Evolutionary conservation across 2,329 filamentous ascomycete genomes (phyloP).

Genomic region (Onygena corvina): DNA sequence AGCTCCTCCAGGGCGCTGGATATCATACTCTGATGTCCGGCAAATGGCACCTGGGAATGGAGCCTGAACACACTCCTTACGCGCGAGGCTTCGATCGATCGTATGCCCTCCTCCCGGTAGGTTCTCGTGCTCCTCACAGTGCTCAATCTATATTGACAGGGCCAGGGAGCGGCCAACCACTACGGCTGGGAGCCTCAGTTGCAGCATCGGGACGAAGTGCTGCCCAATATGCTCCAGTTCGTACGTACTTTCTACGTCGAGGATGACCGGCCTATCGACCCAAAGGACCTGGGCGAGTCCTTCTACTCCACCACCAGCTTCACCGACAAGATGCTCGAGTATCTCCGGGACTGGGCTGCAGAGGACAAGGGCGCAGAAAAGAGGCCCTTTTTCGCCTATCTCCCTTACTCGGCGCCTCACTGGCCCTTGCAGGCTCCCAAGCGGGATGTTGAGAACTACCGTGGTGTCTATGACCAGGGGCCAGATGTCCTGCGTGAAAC

Average conservation of each 20-base stretch:
- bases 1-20: slow-evolving; percentile 46
- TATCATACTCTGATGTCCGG: slow-evolving; percentile 51
- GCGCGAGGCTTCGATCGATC: slow-evolving; percentile 48
- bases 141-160: neutral
- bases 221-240: slow-evolving; percentile 29
- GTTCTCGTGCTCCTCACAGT: slow-evolving; percentile 31
- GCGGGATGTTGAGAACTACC: slow-evolving; percentile 46
- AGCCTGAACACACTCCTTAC: slow-evolving; percentile 44
- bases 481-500: slow-evolving; percentile 45
- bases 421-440: slow-evolving; percentile 51
- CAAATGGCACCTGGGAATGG: slow-evolving; percentile 53
- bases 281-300: slow-evolving; percentile 36
- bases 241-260: slow-evolving; percentile 37
- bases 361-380: slow-evolving; percentile 20
- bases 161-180: slow-evolving; percentile 33
- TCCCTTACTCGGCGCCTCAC: slow-evolving; percentile 51
- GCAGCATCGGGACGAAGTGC: slow-evolving; percentile 31
- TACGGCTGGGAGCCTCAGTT: slow-evolving; percentile 43
- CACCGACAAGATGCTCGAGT: slow-evolving; percentile 42
- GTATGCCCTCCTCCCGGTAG: slow-evolving; percentile 50
- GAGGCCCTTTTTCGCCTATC: slow-evolving; percentile 47
- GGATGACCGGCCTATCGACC: slow-evolving; percentile 31
- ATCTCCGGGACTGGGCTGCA: slow-evolving; percentile 40
- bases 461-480: slow-evolving; percentile 49
- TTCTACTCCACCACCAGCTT: slow-evolving; percentile 47